Evolutionary conservation across 2,329 filamentous ascomycete species (phyloP), one percentile per base, ranked within the genome.

Genomic region (Leptographium lundbergii): DNA sequence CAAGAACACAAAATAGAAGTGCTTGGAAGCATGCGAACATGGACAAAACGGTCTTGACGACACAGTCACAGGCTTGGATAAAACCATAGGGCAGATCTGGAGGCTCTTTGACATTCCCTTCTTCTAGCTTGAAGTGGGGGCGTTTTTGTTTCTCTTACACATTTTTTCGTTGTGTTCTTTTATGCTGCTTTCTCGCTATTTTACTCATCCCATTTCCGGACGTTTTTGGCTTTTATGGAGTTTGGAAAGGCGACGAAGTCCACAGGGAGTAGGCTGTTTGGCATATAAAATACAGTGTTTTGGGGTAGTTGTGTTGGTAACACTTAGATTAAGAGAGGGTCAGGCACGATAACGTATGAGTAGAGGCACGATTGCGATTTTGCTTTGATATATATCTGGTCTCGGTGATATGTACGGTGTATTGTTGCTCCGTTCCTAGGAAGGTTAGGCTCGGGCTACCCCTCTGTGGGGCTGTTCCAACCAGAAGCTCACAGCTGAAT

Each of bases 1-100:
- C 27, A 57, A 53, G 52, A 54, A 22, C 25, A 4, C 34, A 0
- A 59, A 61, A 51, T 62, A 62, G 29, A 32, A 9, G 24, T 10
- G 7, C 9, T 48, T 27, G 22, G 17, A 25, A 19, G 24, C 42
- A 47, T 13, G 45, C 2, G 32, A 27, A n/a, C 27, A 19, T 22
- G 4, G 27, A n/a, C 17, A 24, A 19, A 13, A 36, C 10, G 6
- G 29, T n/a, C 7, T 19, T 36, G 17, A 1, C 19, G 29, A 34
- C 19, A 2, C 29, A n/a, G 19, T 19, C 29, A 32, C 34, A 5
- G 34, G 5, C 19, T 48, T 50, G 17, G 39, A n/a, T 17, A 47
- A 4, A 2, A 14, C 13, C 11, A 25, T 13, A 14, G 9, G 47
- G 22, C 47, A 24, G 13, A 1, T 27, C 6, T 11, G 13, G 10